Percentiles rank a stretch among this genome's conserved stretches.
These are phyloP conservation scores for Globisporangium megalacanthum DNA, from an alignment of 352 stramenopile genomes.

Conservation along the genomic window DNA sequence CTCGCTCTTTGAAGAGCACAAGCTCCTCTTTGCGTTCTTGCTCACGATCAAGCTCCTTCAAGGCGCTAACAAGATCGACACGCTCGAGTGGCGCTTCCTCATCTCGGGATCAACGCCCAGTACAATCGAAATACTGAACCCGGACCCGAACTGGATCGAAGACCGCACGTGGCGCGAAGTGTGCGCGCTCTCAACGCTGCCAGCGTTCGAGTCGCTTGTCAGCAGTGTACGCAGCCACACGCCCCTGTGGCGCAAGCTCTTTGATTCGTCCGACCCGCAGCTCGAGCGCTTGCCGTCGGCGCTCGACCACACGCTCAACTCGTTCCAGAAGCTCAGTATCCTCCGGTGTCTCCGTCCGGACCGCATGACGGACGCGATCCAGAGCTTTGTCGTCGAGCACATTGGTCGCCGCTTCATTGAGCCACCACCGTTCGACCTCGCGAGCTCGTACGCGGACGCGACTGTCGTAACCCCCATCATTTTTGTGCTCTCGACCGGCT, in stretches of 20 bases:
- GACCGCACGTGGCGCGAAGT: slow-evolving; percentile 35
- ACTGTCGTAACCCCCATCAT: slow-evolving; percentile 87
- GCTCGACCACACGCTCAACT: slow-evolving; percentile 28
- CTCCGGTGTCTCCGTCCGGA: slow-evolving; percentile 54
- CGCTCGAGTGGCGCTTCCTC: slow-evolving; percentile 91
- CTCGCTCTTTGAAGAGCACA: slow-evolving; percentile 93
- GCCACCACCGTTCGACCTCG: slow-evolving; percentile 77
- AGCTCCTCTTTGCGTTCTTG: slow-evolving; percentile 92
- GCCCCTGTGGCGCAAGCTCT: slow-evolving; percentile 32
- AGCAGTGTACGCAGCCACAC: slow-evolving; percentile 20
- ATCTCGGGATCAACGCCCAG: slow-evolving; percentile 80
- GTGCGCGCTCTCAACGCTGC: slow-evolving; percentile 30
- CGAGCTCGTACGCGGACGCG: slow-evolving; percentile 78
- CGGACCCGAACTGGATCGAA: slow-evolving; percentile 29
- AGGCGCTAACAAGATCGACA: slow-evolving; percentile 72
- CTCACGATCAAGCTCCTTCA: slow-evolving; percentile 86
- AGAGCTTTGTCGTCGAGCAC: slow-evolving; percentile 77
- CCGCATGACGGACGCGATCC: slow-evolving; percentile 66
- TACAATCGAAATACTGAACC: slow-evolving; percentile 21
- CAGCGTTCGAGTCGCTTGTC: slow-evolving; percentile 23
- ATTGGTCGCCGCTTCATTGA: slow-evolving; percentile 82
- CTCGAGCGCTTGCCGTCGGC: slow-evolving; percentile 25
- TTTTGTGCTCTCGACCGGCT: slow-evolving; percentile 88
- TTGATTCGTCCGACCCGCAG: slow-evolving; percentile 37
- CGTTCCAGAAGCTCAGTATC: slow-evolving; percentile 52